Base-by-base conservation (phyloP, 805 yeast species). In the Ogataea dorogensis region DNA sequence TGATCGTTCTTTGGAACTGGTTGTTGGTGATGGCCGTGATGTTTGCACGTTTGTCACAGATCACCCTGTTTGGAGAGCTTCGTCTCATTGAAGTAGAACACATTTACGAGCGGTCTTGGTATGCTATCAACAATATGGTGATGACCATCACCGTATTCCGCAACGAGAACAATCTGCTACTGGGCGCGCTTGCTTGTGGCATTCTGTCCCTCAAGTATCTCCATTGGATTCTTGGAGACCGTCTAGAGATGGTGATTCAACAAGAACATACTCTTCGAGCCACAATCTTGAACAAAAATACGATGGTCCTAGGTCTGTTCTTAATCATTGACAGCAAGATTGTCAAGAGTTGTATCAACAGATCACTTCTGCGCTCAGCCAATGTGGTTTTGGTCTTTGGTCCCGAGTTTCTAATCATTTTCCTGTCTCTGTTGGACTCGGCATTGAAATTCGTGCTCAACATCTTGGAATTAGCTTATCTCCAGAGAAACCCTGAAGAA, bases 71-170 rank as follows among this genome's bases (percentile, higher is more conserved):
- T 64, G 96, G 96, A 0, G 79, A 77, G 38, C 63, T 91, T 34
- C 67, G 95, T 38, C 61, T 78, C 11, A 70, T 84, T 21, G 98
- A 91, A 56, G 59, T 72, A 35, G 95, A 89, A 48, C 89, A 83
- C 53, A 69, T 77, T 33, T 75, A 70, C 56, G 94, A 74, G 55
- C 71, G 78, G 55, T 68, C 75, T 33, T 84, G 81, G 70, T 77
- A 64, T 37, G 72, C 85, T 2, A 64, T 82, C 14, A 76, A 85
- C 25, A 79, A 78, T 47, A 70, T 82, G 37, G 55, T 86, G 33
- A 60, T 82, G 52, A 71, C 79, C 10, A 58, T 76, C 12, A 70
- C 79, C 1, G 68, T 75, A 58, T 76, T 77, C 54, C 61, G 69
- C 21, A 71, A 67, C 34, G 74, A 69, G 28, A 64, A 69, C 41